phyloP scores from a whole-genome alignment of 169 alveolate species.

The Eimeria acervulina region DNA sequence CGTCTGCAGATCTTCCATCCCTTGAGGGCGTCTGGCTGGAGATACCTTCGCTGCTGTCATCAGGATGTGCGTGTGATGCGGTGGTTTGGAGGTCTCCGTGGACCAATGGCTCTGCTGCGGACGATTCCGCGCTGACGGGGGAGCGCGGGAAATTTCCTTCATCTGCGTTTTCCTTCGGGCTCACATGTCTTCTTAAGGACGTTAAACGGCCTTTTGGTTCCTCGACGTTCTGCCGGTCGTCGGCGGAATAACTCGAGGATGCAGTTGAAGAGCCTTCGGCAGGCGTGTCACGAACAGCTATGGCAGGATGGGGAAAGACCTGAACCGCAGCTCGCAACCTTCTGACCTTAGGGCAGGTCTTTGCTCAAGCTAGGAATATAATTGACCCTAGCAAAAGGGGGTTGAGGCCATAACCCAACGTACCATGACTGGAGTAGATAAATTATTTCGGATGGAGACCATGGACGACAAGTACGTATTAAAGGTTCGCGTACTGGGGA shows the following conservation, averaged over 20 bases:
- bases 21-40: not conserved
- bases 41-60: not conserved
- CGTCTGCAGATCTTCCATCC: conserved; percentile 4
- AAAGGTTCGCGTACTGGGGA: conserved; percentile 51
- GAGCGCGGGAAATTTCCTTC: not conserved
- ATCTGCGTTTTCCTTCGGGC: not conserved
- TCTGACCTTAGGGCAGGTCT: not conserved
- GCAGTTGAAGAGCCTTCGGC: not conserved
- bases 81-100: not conserved
- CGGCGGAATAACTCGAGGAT: not conserved
- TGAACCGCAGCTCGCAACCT: not conserved
- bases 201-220: not conserved
- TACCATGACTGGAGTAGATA: conserved; percentile 74
- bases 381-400: not conserved
- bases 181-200: not conserved
- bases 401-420: not conserved
- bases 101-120: not conserved
- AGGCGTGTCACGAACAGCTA: conserved; percentile 34
- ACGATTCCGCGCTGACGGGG: not conserved
- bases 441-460: conserved; percentile 63
- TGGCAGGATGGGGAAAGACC: conserved; percentile 80
- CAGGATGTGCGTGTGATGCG: not conserved
- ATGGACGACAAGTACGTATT: conserved; percentile 74
- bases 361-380: not conserved
- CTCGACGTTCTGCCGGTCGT: not conserved